Conservation (phyloP, 2,329 filamentous ascomycete species). For the Exophiala aquamarina region DNA sequence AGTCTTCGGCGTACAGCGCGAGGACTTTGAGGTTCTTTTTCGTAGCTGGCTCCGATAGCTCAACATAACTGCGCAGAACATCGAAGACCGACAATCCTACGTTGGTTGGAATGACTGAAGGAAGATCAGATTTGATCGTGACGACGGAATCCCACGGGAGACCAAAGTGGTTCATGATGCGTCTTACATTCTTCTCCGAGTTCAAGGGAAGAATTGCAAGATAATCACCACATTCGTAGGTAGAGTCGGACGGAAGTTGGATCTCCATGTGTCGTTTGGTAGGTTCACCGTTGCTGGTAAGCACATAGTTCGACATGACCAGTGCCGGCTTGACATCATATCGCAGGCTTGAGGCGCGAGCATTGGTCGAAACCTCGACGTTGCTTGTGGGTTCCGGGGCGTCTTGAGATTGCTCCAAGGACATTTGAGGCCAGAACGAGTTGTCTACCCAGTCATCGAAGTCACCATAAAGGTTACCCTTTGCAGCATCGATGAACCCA, state of each 20-base stretch:
- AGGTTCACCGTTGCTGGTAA: constrained; percentile 53
- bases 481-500: constrained; percentile 60
- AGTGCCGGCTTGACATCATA: constrained; percentile 62
- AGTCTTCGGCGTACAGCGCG: background rate
- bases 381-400: background rate
- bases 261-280: constrained; percentile 65
- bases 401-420: constrained; percentile 41
- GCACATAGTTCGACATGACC: constrained; percentile 53
- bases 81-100: constrained; percentile 62
- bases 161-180: constrained; percentile 62
- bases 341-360: constrained; percentile 56
- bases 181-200: constrained; percentile 56
- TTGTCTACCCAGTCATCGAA: constrained; percentile 68
- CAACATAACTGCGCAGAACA: constrained; percentile 68
- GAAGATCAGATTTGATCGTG: constrained; percentile 55
- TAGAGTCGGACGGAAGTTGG: constrained; percentile 60
- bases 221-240: constrained; percentile 70
- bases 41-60: constrained; percentile 70
- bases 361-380: constrained; percentile 54
- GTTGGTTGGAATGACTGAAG: constrained; percentile 43
- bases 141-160: constrained; percentile 69
- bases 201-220: constrained; percentile 69
- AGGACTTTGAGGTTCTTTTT: constrained; percentile 43
- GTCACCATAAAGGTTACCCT: constrained; percentile 65
- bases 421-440: constrained; percentile 46